These are phyloP conservation scores for Leishmania braziliensis DNA, from an alignment of 208 protist species.

Conservation along the genomic window DNA sequence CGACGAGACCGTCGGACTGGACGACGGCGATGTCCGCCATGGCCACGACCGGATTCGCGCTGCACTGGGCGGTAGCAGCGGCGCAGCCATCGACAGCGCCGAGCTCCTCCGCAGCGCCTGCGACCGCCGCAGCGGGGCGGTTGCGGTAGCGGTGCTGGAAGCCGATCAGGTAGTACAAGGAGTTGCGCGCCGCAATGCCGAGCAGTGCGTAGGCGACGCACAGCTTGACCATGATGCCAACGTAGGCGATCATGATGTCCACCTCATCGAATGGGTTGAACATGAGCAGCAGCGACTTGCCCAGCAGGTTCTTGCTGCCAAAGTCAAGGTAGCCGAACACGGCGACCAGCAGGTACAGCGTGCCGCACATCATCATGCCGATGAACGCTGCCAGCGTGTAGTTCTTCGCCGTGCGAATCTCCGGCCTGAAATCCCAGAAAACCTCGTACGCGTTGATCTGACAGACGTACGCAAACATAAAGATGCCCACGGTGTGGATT, in stretches of 20 bases:
- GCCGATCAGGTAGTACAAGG: conserved; percentile 59
- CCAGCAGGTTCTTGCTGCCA: conserved; percentile 27
- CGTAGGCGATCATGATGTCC: conserved; percentile 45
- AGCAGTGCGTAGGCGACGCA: conserved; percentile 60
- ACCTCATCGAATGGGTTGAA: conserved; percentile 56
- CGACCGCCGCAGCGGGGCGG: neutral
- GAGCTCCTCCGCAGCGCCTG: neutral
- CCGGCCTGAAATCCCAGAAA: conserved; percentile 49
- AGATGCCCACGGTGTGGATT: conserved; percentile 37
- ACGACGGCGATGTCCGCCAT: neutral
- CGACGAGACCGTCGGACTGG: neutral
- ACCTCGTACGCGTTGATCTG: conserved; percentile 65
- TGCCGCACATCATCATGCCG: conserved; percentile 55
- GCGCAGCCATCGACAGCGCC: neutral
- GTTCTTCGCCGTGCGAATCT: conserved; percentile 23
- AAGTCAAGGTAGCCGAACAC: conserved; percentile 81
- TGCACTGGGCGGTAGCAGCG: neutral
- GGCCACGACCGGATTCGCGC: neutral
- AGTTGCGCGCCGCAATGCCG: conserved; percentile 47
- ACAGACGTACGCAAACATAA: conserved; percentile 70
- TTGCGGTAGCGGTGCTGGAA: conserved; percentile 45
- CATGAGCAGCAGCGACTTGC: conserved; percentile 53
- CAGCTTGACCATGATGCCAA: conserved; percentile 65
- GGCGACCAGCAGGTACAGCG: conserved; percentile 52
- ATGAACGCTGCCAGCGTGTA: conserved; percentile 48